These are phyloP conservation scores for Annona squamosa DNA, from an alignment of 164 flowering plant genomes.

Conservation along the genomic window DNA sequence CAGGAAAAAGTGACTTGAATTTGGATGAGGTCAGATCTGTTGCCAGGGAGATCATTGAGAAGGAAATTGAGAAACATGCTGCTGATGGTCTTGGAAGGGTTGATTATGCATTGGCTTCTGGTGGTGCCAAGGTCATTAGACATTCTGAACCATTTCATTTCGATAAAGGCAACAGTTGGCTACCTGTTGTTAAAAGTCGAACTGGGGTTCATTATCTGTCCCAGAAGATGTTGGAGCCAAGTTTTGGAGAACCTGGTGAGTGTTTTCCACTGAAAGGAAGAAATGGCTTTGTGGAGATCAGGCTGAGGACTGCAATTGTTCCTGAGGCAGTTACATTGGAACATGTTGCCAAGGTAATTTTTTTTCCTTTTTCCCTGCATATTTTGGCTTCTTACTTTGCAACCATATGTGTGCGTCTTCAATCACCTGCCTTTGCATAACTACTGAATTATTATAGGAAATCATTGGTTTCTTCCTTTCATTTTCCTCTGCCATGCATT, in stretches of 20 bases:
- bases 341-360: conserved; percentile 75
- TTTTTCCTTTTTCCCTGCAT: neutral
- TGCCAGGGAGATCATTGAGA: conserved; percentile 59
- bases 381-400: neutral
- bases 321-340: conserved; percentile 85
- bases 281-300: conserved; percentile 63
- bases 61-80: conserved; percentile 74
- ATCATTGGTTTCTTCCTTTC: too few relatives aligned
- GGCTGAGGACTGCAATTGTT: conserved; percentile 54
- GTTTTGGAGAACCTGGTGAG: conserved; percentile 93
- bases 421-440: too few relatives aligned
- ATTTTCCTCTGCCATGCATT: too few relatives aligned
- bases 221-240: conserved; percentile 59
- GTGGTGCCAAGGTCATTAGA: conserved; percentile 54
- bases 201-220: conserved; percentile 40
- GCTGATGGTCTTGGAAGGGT: conserved; percentile 83
- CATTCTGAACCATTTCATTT: conserved; percentile 53
- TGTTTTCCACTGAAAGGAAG: conserved; percentile 76
- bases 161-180: conserved; percentile 30
- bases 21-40: conserved; percentile 50
- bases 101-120: conserved; percentile 70
- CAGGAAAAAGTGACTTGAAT: conserved; percentile 19
- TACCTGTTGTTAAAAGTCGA: conserved; percentile 1
- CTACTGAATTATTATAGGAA: too few relatives aligned
- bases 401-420: neutral